phyloP scores from a whole-genome alignment of 768 basidiomycete species.

The Phaeotremella fagi region DNA sequence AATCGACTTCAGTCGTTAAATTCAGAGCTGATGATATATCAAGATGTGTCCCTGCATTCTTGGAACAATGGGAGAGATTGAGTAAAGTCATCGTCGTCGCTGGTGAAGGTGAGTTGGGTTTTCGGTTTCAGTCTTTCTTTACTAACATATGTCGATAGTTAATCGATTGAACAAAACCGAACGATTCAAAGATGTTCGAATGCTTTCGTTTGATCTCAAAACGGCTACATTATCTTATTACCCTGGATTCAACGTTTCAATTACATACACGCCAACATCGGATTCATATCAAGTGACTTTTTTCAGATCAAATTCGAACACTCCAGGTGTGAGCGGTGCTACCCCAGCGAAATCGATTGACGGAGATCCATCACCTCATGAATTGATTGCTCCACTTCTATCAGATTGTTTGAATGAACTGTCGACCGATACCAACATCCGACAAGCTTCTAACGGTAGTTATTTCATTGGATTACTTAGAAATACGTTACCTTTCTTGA shows the following conservation, averaged over 20 bases:
- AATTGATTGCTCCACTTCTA: conserved; percentile 71
- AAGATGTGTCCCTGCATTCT: conserved; percentile 80
- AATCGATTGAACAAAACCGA: conserved; percentile 73
- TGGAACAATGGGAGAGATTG: conserved; percentile 87
- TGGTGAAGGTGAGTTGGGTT: conserved; percentile 61
- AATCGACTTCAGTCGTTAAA: conserved; percentile 78
- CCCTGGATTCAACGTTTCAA: conserved; percentile 34
- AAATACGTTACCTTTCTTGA: conserved; percentile 71
- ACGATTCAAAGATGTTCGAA: conserved; percentile 68
- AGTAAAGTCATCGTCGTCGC: conserved; percentile 93
- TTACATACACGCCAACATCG: conserved; percentile 33
- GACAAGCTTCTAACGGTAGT: conserved; percentile 24
- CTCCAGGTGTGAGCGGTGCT: too few species aligned
- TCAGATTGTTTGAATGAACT: conserved; percentile 67
- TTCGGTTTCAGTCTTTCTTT: background rate
- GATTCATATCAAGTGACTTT: conserved; percentile 46
- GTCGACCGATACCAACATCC: background rate
- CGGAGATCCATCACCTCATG: conserved; percentile 56
- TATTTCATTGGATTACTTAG: conserved; percentile 62
- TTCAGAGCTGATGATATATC: conserved; percentile 83
- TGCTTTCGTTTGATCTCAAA: conserved; percentile 84
- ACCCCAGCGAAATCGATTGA: background rate
- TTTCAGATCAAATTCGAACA: conserved; percentile 1
- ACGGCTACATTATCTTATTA: conserved; percentile 82
- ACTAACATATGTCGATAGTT: conserved; percentile 53